These are phyloP conservation scores for Globisporangium splendens DNA, from an alignment of 352 stramenopile species.

Conservation along the genomic window DNA sequence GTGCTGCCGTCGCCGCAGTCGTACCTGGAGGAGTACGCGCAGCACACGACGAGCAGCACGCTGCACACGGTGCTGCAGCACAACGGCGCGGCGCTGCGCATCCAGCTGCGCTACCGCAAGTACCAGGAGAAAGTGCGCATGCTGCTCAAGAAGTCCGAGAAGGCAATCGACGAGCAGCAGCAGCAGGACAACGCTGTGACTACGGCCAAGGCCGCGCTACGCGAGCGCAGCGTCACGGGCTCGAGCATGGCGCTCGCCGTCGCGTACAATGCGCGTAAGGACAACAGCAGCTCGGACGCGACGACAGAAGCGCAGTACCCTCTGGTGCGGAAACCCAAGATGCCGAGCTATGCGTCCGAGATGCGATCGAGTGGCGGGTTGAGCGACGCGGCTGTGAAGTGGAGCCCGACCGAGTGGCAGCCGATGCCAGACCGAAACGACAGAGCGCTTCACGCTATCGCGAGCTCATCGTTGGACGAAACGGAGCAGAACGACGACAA, in stretches of 20 bases:
- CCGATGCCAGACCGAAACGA: background rate
- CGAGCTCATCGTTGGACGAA: background rate
- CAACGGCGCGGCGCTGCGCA: constrained; percentile 39
- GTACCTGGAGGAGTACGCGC: constrained; percentile 39
- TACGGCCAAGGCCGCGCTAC: constrained; percentile 21
- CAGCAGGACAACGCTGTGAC: constrained; percentile 20
- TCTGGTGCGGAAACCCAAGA: constrained; percentile 13
- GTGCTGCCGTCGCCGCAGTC: constrained; percentile 27
- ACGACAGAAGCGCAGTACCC: background rate
- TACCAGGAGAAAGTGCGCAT: constrained; percentile 65
- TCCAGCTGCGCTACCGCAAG: constrained; percentile 72
- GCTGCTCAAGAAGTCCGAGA: constrained; percentile 50
- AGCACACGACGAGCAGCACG: constrained; percentile 17
- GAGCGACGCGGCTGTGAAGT: constrained; percentile 3
- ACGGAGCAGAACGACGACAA: background rate
- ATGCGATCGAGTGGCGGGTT: constrained; percentile 6
- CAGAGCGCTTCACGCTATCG: constrained; percentile 1
- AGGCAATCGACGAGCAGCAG: constrained; percentile 28
- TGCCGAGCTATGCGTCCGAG: constrained; percentile 14
- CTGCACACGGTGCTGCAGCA: constrained; percentile 27
- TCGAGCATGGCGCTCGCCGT: constrained; percentile 64
- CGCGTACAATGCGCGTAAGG: constrained; percentile 34
- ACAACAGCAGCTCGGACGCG: constrained; percentile 3
- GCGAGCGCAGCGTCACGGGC: constrained; percentile 31
- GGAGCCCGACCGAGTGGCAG: constrained; percentile 12